Conservation (phyloP, 345 rosid species). For the Brassica carinata region DNA sequence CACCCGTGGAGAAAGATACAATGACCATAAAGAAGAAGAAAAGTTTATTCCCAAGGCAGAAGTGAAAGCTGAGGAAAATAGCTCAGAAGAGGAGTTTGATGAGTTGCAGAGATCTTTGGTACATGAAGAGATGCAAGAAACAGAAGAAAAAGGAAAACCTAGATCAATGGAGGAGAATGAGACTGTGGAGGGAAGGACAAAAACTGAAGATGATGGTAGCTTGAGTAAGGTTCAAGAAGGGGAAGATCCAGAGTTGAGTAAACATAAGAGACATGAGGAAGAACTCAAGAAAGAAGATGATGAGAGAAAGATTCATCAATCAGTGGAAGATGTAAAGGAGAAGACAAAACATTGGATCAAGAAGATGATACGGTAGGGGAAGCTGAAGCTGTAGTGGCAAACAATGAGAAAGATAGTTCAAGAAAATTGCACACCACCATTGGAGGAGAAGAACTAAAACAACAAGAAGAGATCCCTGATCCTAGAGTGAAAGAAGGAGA, state of each 20-base stretch:
- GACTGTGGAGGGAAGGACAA: neutral
- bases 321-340: no score
- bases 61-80: slow-evolving; percentile 2
- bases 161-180: slow-evolving; percentile 5
- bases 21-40: slow-evolving; percentile 4
- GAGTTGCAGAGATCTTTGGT: slow-evolving; percentile 1
- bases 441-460: slow-evolving; percentile 6
- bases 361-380: neutral
- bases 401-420: neutral
- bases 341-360: neutral
- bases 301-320: neutral
- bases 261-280: neutral
- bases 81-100: neutral
- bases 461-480: slow-evolving; percentile 2
- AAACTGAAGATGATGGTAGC: slow-evolving; percentile 22
- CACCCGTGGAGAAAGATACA: neutral
- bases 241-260: neutral
- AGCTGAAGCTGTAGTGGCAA: slow-evolving; percentile 17
- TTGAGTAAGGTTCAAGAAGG: slow-evolving; percentile 19
- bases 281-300: slow-evolving; percentile 4
- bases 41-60: neutral
- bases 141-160: neutral
- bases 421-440: neutral
- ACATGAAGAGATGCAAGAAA: slow-evolving; percentile 15
- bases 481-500: neutral